These are phyloP conservation scores for Solanum tacnaense DNA, from an alignment of 257 asterid genomes.

Conservation along the genomic window DNA sequence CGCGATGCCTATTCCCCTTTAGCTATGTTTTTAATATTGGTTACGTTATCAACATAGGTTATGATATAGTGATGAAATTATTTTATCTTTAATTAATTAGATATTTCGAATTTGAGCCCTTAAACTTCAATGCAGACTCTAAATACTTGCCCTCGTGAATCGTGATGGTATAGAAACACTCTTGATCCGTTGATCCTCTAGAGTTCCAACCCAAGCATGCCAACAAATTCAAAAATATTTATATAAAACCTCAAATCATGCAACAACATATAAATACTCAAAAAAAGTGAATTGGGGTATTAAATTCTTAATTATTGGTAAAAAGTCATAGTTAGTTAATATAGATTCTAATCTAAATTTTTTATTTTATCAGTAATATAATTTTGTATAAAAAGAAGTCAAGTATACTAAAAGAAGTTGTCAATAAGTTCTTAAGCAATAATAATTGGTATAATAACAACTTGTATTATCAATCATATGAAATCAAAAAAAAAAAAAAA, in stretches of 20 bases:
- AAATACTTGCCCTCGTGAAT: too few relatives aligned
- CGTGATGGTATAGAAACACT: not conserved
- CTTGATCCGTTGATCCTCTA: not conserved
- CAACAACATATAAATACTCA: not conserved
- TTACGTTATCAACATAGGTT: rapidly evolving
- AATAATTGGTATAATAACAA: not conserved
- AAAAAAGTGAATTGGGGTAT: not conserved
- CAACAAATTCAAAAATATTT: not conserved
- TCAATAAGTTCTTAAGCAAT: not conserved
- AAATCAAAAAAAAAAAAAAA: not conserved
- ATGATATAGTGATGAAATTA: rapidly evolving
- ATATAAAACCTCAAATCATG: not conserved
- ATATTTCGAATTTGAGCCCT: rapidly evolving
- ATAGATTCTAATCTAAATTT: not conserved
- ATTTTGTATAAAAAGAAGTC: not conserved
- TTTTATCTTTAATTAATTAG: too few relatives aligned
- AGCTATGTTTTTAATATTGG: not conserved
- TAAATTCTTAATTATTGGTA: not conserved
- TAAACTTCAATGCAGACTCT: rapidly evolving
- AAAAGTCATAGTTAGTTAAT: not conserved
- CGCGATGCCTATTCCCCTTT: not conserved
- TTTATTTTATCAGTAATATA: not conserved
- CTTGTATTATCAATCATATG: not conserved
- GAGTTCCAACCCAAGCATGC: not conserved
- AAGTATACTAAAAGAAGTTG: not conserved